These are phyloP conservation scores for Pichia scutulata DNA, from an alignment of 805 yeast genomes.

Conservation along the genomic window DNA sequence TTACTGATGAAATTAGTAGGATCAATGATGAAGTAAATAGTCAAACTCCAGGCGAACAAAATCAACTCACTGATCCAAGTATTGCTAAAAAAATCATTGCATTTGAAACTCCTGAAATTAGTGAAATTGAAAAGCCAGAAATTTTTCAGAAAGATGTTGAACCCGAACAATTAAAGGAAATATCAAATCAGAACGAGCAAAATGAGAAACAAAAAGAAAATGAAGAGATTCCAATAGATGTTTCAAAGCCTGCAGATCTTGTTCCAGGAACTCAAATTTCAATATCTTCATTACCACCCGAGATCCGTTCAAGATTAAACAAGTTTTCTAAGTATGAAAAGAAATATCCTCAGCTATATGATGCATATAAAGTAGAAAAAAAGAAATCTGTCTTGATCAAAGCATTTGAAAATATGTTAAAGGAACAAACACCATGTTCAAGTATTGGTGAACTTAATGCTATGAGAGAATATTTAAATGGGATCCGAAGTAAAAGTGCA, in stretches of 20 bases:
- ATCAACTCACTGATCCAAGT: constrained; percentile 17
- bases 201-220: neutral
- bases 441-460: constrained; percentile 65
- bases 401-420: constrained; percentile 59
- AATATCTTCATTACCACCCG: constrained; percentile 42
- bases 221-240: neutral
- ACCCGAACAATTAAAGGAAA: too few relatives aligned
- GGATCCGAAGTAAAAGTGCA: constrained; percentile 50
- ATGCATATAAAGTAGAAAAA: constrained; percentile 81
- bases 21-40: constrained; percentile 26
- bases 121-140: constrained; percentile 39
- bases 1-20: constrained; percentile 49
- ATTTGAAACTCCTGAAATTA: constrained; percentile 41
- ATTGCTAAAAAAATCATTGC: constrained; percentile 29
- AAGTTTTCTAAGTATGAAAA: constrained; percentile 84
- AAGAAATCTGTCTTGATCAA: constrained; percentile 51
- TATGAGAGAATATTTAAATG: constrained; percentile 60
- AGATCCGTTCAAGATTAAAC: constrained; percentile 51
- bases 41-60: constrained; percentile 15
- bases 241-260: neutral
- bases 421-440: constrained; percentile 76
- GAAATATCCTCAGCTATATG: constrained; percentile 76
- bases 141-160: constrained; percentile 16
- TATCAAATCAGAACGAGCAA: neutral
- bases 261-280: constrained; percentile 27